Conservation (phyloP, 345 rosid species). For the Ricinus communis region DNA sequence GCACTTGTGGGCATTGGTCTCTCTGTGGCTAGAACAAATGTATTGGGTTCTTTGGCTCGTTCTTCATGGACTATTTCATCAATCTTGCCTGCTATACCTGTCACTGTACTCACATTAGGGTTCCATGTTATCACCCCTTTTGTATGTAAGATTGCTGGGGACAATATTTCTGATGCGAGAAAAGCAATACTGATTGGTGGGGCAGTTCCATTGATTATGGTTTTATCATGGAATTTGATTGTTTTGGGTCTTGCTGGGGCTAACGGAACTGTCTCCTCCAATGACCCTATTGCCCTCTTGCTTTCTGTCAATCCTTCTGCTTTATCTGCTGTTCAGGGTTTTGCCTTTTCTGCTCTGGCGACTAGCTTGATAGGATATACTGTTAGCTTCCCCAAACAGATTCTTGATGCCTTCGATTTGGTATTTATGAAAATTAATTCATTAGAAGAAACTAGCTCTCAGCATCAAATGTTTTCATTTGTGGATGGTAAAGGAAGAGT, state of each 20-base stretch:
- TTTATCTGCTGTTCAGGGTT: slow-evolving; percentile 80
- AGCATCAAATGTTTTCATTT: slow-evolving; percentile 2
- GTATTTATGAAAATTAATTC: slow-evolving; percentile 34
- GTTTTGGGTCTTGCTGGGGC: slow-evolving; percentile 78
- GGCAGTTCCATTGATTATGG: slow-evolving; percentile 76
- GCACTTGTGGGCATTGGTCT: slow-evolving; percentile 65
- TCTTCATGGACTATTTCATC: slow-evolving; percentile 62
- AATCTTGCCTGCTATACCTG: slow-evolving; percentile 80
- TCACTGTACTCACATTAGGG: slow-evolving; percentile 79
- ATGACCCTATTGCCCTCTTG: slow-evolving; percentile 75
- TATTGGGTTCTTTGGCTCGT: slow-evolving; percentile 53
- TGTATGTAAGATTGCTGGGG: slow-evolving; percentile 76
- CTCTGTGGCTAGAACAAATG: slow-evolving; percentile 68
- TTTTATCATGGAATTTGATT: slow-evolving; percentile 81
- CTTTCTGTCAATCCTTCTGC: slow-evolving; percentile 85
- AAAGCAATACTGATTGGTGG: slow-evolving; percentile 79
- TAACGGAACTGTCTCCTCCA: slow-evolving; percentile 30
- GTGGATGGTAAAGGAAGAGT: slow-evolving; percentile 39
- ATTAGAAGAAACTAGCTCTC: neutral
- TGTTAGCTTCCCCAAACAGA: slow-evolving; percentile 85
- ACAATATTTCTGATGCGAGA: slow-evolving; percentile 57
- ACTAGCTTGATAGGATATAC: slow-evolving; percentile 87
- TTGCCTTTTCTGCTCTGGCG: slow-evolving; percentile 84
- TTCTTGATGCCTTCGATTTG: slow-evolving; percentile 64
- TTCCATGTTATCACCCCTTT: slow-evolving; percentile 94